Conservation (phyloP, 305 asterid species). For the Striga hermonthica region DNA sequence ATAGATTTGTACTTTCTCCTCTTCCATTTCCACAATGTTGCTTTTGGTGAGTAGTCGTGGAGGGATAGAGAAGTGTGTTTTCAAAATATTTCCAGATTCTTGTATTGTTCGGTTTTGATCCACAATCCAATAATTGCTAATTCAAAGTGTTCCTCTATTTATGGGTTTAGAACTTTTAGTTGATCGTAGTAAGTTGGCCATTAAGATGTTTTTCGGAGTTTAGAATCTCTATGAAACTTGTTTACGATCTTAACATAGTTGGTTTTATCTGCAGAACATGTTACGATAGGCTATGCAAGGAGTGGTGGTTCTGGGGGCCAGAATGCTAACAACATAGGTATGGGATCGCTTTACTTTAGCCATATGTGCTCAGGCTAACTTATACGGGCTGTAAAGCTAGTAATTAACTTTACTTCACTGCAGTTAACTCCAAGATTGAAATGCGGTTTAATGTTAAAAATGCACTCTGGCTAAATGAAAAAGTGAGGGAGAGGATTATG, state of each 20-base stretch:
- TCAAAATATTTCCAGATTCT: no score
- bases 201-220: constrained; percentile 3
- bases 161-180: neutral
- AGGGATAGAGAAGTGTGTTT: no score
- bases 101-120: no score
- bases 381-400: constrained; percentile 4
- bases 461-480: constrained; percentile 67
- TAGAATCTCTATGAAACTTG: constrained; percentile 10
- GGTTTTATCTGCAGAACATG: constrained; percentile 53
- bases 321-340: constrained; percentile 63
- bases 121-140: no score
- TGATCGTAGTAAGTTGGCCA: constrained; percentile 16
- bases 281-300: constrained; percentile 61
- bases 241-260: constrained; percentile 27
- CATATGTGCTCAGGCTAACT: neutral
- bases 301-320: constrained; percentile 89
- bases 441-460: constrained; percentile 71
- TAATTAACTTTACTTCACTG: constrained; percentile 26
- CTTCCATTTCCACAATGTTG: no score
- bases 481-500: constrained; percentile 66
- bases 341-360: constrained; percentile 26
- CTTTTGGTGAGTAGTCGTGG: no score
- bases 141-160: no score
- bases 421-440: constrained; percentile 78
- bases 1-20: no score